Conservation (phyloP, 257 asterid genomes). For the Solanum pinnatisectum region DNA sequence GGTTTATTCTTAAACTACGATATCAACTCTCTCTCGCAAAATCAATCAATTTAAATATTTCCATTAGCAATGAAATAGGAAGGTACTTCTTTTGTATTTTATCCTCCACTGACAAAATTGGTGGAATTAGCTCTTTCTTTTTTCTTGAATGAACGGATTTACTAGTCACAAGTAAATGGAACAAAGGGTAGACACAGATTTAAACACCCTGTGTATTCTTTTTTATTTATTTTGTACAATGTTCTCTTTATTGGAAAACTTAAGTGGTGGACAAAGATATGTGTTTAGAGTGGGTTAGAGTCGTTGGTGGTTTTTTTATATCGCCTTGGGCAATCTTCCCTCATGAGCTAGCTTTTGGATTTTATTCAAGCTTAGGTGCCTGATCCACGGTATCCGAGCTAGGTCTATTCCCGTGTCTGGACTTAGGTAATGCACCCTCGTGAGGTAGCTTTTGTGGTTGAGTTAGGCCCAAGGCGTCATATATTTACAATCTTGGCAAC, state of each 20-base stretch:
- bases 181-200: neutral
- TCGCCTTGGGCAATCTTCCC: too few species aligned
- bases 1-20: constrained; percentile 30
- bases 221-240: neutral
- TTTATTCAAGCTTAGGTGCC: too few species aligned
- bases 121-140: too few species aligned
- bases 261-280: neutral
- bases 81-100: neutral
- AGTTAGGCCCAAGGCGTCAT: neutral
- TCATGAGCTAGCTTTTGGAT: too few species aligned
- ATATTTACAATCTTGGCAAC: neutral
- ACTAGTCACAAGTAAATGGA: neutral
- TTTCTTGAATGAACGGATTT: neutral
- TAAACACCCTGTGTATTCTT: neutral
- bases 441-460: neutral
- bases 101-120: neutral
- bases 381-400: too few species aligned
- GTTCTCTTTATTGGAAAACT: neutral
- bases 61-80: neutral
- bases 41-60: neutral
- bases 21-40: neutral
- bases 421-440: neutral
- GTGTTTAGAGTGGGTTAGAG: neutral
- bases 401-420: neutral
- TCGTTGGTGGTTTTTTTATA: neutral